Evolutionary conservation across 495 filamentous ascomycete genomes (phyloP).

Genomic region (Aspergillus conjunctus): DNA sequence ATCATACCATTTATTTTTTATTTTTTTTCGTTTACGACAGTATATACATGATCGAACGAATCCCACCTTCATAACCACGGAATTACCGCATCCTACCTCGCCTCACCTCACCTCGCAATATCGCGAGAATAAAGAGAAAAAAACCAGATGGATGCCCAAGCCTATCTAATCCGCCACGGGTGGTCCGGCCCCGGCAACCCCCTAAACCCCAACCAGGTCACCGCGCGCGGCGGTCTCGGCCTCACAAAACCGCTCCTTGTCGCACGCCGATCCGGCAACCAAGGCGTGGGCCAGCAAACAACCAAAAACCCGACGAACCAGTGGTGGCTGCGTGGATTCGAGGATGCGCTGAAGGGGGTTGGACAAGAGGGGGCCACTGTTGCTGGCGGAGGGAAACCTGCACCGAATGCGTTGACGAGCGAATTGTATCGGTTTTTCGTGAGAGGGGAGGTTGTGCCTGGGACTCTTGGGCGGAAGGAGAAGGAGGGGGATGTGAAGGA

Average conservation of each 20-base stretch:
- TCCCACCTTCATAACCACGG: too few relatives aligned
- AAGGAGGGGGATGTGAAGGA: slow-evolving; percentile 22
- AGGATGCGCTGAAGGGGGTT: slow-evolving; percentile 72
- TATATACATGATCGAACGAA: too few relatives aligned
- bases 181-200: slow-evolving; percentile 78
- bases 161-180: slow-evolving; percentile 72
- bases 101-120: neutral
- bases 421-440: slow-evolving; percentile 85
- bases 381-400: slow-evolving; percentile 14
- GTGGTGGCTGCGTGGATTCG: slow-evolving; percentile 83
- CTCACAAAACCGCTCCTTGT: slow-evolving; percentile 70
- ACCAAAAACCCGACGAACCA: slow-evolving; percentile 64
- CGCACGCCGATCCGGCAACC: slow-evolving; percentile 65
- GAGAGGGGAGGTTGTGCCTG: slow-evolving; percentile 68
- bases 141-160: slow-evolving; percentile 63
- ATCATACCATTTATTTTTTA: too few relatives aligned
- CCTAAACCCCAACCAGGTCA: slow-evolving; percentile 66
- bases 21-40: too few relatives aligned
- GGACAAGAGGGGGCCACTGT: slow-evolving; percentile 44
- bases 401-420: slow-evolving; percentile 46
- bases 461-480: slow-evolving; percentile 49
- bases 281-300: slow-evolving; percentile 70
- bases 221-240: slow-evolving; percentile 61
- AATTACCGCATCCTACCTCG: neutral
- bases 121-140: neutral